Percentiles rank a stretch among this genome's conserved stretches.
Conservation (phyloP, 192 early-diverging fungal species). For the Backusella parvicylindrica region DNA sequence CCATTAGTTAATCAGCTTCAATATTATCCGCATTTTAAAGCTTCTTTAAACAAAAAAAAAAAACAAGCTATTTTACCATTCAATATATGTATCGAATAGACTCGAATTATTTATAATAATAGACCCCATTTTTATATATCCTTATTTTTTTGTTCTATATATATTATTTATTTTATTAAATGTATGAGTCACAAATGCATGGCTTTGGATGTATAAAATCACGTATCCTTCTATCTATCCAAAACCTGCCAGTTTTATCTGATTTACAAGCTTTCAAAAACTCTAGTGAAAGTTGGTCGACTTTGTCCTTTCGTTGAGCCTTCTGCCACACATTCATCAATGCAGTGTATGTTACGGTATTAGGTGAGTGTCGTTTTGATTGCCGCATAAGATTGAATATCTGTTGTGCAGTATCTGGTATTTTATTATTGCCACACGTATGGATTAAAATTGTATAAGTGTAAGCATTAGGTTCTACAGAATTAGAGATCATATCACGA, state of each 20-base stretch:
- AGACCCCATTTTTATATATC: background rate
- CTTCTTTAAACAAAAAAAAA: too few relatives aligned
- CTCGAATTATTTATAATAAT: too few relatives aligned
- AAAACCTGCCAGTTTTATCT: slow-evolving; percentile 4
- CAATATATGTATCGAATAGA: too few relatives aligned
- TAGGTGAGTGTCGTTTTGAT: slow-evolving; percentile 17
- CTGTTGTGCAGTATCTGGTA: slow-evolving; percentile 29
- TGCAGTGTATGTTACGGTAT: slow-evolving; percentile 31
- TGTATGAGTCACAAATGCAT: background rate
- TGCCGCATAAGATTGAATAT: slow-evolving; percentile 34
- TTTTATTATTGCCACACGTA: slow-evolving; percentile 16
- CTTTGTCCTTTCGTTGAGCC: slow-evolving; percentile 10
- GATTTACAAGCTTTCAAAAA: slow-evolving; percentile 10
- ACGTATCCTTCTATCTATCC: slow-evolving; percentile 12
- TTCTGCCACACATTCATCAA: slow-evolving; percentile 23
- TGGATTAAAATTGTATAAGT: slow-evolving; percentile 35
- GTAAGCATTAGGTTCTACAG: slow-evolving; percentile 26
- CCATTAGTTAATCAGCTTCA: too few relatives aligned
- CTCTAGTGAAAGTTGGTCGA: background rate
- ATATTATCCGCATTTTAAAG: too few relatives aligned
- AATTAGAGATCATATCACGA: slow-evolving; percentile 20
- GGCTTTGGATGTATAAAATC: background rate
- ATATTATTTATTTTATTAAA: background rate
- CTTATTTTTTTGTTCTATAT: background rate
- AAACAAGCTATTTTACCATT: too few relatives aligned